Conservation (phyloP, 345 rosid species). For the Syzygium oleosum region DNA sequence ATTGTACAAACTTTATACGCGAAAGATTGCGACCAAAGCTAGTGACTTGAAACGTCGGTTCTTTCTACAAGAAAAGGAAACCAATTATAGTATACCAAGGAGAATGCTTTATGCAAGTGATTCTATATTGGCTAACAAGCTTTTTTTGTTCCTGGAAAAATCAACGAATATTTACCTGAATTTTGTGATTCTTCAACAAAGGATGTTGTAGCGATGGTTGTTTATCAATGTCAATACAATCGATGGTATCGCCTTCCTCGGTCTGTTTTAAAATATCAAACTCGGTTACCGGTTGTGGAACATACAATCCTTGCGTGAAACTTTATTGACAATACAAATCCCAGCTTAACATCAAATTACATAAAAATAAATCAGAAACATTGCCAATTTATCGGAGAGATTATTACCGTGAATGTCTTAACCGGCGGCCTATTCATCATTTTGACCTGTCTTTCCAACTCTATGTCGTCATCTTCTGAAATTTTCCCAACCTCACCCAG, state of each 20-base stretch:
- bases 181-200: no score
- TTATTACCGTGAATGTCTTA: neutral
- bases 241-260: neutral
- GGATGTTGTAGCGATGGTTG: no score
- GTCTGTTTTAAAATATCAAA: neutral
- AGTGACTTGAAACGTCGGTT: neutral
- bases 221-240: neutral
- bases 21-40: neutral
- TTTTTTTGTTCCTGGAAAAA: no score
- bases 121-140: neutral
- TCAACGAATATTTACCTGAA: no score
- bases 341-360: neutral
- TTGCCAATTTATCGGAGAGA: neutral
- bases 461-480: neutral
- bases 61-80: neutral
- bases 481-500: neutral
- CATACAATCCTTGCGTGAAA: no score
- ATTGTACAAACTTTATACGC: neutral
- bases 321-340: neutral
- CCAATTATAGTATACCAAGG: neutral
- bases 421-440: neutral
- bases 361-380: no score
- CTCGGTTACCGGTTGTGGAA: neutral
- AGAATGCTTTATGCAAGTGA: neutral
- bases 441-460: neutral